These are phyloP conservation scores for Nissolia schottii DNA, from an alignment of 306 rosid genomes.

Conservation along the genomic window DNA sequence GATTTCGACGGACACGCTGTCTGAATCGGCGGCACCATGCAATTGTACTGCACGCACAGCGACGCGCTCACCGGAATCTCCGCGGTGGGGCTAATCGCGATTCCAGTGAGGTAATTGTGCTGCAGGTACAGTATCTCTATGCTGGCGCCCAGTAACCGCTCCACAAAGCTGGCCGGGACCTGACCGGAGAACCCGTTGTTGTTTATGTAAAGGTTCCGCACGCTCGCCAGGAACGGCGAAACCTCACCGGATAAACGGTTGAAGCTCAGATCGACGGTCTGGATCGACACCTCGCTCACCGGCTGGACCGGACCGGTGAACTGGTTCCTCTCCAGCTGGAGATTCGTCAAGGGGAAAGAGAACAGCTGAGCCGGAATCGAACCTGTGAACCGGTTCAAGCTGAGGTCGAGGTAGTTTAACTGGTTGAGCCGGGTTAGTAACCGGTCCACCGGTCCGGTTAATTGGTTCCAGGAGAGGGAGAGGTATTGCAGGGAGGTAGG, in stretches of 20 bases:
- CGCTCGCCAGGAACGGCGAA: slow-evolving; percentile 69
- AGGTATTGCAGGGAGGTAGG: slow-evolving; percentile 74
- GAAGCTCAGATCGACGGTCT: slow-evolving; percentile 79
- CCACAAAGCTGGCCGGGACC: slow-evolving; percentile 68
- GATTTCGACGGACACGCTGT: slow-evolving; percentile 81
- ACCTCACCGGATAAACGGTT: slow-evolving; percentile 60
- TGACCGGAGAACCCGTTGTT: slow-evolving; percentile 77
- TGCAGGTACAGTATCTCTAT: slow-evolving; percentile 72
- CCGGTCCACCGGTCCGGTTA: slow-evolving; percentile 61
- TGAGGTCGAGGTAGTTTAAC: slow-evolving; percentile 71
- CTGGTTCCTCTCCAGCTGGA: slow-evolving; percentile 72
- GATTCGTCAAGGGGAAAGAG: slow-evolving; percentile 62
- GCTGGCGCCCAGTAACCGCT: slow-evolving; percentile 51
- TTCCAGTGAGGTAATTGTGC: slow-evolving; percentile 81
- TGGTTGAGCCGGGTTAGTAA: slow-evolving; percentile 49
- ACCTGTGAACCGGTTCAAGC: slow-evolving; percentile 80
- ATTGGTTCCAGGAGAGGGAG: slow-evolving; percentile 73
- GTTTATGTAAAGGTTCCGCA: slow-evolving; percentile 76
- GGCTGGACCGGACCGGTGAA: slow-evolving; percentile 67
- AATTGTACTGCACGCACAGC: slow-evolving; percentile 85
- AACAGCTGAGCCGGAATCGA: slow-evolving; percentile 60
- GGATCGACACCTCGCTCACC: slow-evolving; percentile 50
- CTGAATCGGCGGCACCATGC: slow-evolving; percentile 89
- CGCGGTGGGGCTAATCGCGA: slow-evolving; percentile 80
- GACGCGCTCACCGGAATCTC: slow-evolving; percentile 84